phyloP scores from a whole-genome alignment of 441 rosid species.

The Theobroma grandiflorum region DNA sequence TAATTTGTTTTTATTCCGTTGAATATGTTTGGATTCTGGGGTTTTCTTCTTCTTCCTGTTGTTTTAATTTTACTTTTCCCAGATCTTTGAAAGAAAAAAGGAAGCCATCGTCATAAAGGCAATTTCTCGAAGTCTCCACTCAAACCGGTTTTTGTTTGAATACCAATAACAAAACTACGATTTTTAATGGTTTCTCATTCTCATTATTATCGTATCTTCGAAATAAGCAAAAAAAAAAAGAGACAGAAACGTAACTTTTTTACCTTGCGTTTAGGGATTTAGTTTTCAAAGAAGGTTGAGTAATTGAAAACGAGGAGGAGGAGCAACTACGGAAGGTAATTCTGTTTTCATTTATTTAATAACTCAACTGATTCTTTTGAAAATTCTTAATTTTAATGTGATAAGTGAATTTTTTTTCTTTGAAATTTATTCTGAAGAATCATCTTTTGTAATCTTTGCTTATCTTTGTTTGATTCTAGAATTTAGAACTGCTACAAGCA shows the following conservation, averaged over 20 bases:
- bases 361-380: neutral
- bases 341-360: neutral
- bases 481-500: neutral
- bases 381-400: neutral
- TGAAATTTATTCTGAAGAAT: slow-evolving; percentile 6
- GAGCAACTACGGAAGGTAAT: neutral
- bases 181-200: neutral
- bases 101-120: neutral
- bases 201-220: neutral
- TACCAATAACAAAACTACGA: neutral
- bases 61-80: no score
- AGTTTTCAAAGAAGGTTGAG: neutral
- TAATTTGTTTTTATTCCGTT: neutral
- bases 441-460: neutral
- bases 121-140: neutral
- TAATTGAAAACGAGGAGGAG: neutral
- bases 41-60: neutral
- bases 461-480: neutral
- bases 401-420: neutral
- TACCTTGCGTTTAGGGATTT: neutral
- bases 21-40: neutral
- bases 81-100: neutral
- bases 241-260: neutral
- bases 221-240: neutral
- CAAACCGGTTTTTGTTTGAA: neutral